Conservation (phyloP, 1,284 basidiomycete genomes). For the Ustilago crameri region DNA sequence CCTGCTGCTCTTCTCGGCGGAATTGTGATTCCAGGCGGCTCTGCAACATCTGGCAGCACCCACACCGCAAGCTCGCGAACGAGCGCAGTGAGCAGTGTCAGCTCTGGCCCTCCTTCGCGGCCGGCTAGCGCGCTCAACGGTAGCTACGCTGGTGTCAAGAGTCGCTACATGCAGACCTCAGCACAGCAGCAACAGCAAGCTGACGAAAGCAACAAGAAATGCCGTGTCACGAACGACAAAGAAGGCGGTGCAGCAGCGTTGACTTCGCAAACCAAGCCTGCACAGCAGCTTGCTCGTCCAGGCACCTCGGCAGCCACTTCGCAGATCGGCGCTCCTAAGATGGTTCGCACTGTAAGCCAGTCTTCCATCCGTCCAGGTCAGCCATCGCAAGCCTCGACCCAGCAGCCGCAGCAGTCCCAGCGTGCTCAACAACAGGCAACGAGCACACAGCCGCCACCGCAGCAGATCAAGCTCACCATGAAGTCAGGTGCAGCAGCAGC, state of each 20-base stretch:
- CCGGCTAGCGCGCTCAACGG: constrained; percentile 44
- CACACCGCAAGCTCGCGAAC: constrained; percentile 27
- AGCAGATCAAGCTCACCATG: constrained; percentile 47
- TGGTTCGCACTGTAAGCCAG: constrained; percentile 44
- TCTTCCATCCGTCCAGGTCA: constrained; percentile 31
- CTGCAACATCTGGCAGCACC: constrained; percentile 18
- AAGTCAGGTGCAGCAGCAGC: constrained; percentile 32
- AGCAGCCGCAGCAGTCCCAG: constrained; percentile 21
- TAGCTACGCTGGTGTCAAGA: constrained; percentile 50
- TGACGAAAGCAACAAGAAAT: constrained; percentile 48
- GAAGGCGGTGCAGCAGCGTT: constrained; percentile 16
- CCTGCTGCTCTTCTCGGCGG: constrained; percentile 35
- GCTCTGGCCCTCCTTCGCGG: constrained; percentile 37
- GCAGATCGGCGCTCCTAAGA: constrained; percentile 38
- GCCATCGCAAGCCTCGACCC: constrained; percentile 15
- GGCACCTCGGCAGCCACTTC: constrained; percentile 31
- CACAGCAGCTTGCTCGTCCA: constrained; percentile 25
- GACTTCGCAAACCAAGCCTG: constrained; percentile 14
- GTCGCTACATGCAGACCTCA: constrained; percentile 43
- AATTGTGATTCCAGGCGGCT: constrained; percentile 19
- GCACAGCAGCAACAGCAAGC: constrained; percentile 23
- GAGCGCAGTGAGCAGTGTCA: constrained; percentile 39
- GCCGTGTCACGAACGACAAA: constrained; percentile 45
- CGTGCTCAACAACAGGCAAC: constrained; percentile 19
- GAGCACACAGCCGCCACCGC: constrained; percentile 22